These are phyloP conservation scores for Graphilbum fragrans DNA, from an alignment of 2,329 filamentous ascomycete species.

Conservation along the genomic window DNA sequence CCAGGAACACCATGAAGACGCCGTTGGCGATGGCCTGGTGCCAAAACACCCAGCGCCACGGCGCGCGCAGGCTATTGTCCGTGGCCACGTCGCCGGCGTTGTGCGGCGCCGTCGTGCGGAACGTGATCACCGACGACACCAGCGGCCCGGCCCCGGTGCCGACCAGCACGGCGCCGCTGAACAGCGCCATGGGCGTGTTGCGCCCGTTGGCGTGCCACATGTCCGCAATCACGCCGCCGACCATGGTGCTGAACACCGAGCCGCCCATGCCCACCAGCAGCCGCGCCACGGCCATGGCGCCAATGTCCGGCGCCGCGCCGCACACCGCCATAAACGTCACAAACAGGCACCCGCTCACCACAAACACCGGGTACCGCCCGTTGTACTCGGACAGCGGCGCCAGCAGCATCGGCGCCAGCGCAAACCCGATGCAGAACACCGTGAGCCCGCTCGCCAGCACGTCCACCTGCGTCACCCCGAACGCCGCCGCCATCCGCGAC, in stretches of 20 bases:
- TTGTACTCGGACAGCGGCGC: constrained; percentile 85
- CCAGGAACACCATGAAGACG: constrained; percentile 50
- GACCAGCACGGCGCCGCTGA: constrained; percentile 64
- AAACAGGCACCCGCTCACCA: constrained; percentile 60
- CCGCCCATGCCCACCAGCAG: constrained; percentile 69
- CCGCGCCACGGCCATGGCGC: constrained; percentile 62
- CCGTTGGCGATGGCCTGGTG: constrained; percentile 63
- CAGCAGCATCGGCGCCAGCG: constrained; percentile 71
- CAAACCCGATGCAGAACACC: constrained; percentile 71
- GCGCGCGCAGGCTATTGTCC: constrained; percentile 14
- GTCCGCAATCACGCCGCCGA: constrained; percentile 84
- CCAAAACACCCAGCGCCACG: constrained; percentile 85
- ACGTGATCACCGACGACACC: constrained; percentile 55
- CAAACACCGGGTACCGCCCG: constrained; percentile 73
- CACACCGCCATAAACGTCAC: constrained; percentile 60
- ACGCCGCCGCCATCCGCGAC: constrained; percentile 51
- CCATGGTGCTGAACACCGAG: constrained; percentile 74
- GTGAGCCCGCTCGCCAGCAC: constrained; percentile 56
- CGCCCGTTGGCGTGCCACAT: constrained; percentile 67
- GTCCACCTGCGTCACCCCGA: constrained; percentile 55
- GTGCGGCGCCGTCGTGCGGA: constrained; percentile 31
- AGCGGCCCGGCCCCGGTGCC: constrained; percentile 74
- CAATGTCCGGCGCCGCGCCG: constrained; percentile 55
- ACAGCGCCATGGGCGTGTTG: constrained; percentile 84
- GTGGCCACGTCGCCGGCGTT: constrained; percentile 7